Base-by-base conservation (phyloP, 208 protist species). In the Kentomonas sorsogonicus region DNA sequence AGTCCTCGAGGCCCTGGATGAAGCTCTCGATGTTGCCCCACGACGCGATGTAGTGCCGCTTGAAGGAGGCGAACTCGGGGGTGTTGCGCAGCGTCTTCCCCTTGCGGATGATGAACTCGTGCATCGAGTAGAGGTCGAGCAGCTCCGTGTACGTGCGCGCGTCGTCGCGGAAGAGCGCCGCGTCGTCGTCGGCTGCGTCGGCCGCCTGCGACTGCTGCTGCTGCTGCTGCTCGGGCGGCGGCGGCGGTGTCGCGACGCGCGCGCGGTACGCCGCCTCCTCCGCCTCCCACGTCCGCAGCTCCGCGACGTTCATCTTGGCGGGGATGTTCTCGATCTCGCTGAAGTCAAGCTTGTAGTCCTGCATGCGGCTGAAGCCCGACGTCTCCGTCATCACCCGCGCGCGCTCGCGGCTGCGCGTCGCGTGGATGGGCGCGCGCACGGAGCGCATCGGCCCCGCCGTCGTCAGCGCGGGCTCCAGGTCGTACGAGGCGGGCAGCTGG, bases 91-190 rank as follows among this genome's bases (percentile, higher is more conserved):
- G 75, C 11, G 86, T 78, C 31, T 70, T 76, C 23, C 91, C 91
- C 58, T 94, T 94, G 26, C 91, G 84, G 54, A 97, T 92, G 56
- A 95, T 93, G 46, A 97, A 95, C 73, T 97, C 89, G 69, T 97
- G 88, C 86, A 97, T 93, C n/a, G 89, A 95, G 64, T 97, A 97
- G 27, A 93, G 59, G 57, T 97, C 91, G 4, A 97, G 79, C 34
- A 97, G 78, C 60, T 97, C 85, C 15, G 83, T 75, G 74, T 97
- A 97, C 7, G 86, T 97, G 20, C 89, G 78, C 2, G 86, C 62
- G 53, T 92, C 83, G 3, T 95, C 81, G 13, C 83, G 67, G 1
- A 6, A 10, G 7, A 55, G 26, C 1, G 47, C 55, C 18, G n/a
- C n/a, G n/a, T n/a, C n/a, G n/a, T n/a, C n/a, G n/a, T n/a, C n/a